Evolutionary conservation across 2,329 filamentous ascomycete genomes (phyloP), one percentile per base, ranked within the genome.

Genomic region (Sarocladium brachiariae): DNA sequence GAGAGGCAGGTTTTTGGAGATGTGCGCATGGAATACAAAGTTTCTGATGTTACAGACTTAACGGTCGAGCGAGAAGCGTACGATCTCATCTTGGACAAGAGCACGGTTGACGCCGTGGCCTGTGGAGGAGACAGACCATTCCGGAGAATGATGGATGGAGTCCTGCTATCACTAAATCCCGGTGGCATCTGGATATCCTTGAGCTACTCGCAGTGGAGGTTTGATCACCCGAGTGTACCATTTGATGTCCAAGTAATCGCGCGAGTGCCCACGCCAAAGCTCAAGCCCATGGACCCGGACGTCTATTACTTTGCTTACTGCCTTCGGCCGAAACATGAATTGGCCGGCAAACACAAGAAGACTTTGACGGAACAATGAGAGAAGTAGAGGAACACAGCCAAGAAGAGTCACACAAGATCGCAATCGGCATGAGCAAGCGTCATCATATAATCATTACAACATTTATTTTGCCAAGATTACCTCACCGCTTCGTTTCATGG

Each of bases 31-130:
- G 59, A 60, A 21, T 77, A 77, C 51, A 55, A 59, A 4, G 68
- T 74, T 2, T 71, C 68, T 2, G 73, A 77, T 51, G 72, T 61
- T n/a, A 76, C 73, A 1, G 62, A 62, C 47, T 60, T 75, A 1
- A 45, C 35, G 0, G 21, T 52, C 7, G 46, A 16, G 10, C 37
- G 37, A 7, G 51, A 55, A 7, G 56, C 55, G 13, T 76, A 69
- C 38, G 64, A 74, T 48, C 57, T 77, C 4, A 64, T 74, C 3
- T 52, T 77, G 13, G 75, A 78, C 56, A 77, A 77, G 57, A 70
- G 73, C 59, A 75, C 74, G 0, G 70, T 59, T 3, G 75, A 77
- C 39, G 73, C 74, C 2, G 61, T 77, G 4, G 67, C 73, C 0
- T 77, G 74, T 38, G 72, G 65, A 13, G 74, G 70, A 5, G 62